Percentiles rank a stretch among this genome's conserved stretches.
These are phyloP conservation scores for Lotus japonicus DNA, from an alignment of 306 rosid species.

Conservation along the genomic window DNA sequence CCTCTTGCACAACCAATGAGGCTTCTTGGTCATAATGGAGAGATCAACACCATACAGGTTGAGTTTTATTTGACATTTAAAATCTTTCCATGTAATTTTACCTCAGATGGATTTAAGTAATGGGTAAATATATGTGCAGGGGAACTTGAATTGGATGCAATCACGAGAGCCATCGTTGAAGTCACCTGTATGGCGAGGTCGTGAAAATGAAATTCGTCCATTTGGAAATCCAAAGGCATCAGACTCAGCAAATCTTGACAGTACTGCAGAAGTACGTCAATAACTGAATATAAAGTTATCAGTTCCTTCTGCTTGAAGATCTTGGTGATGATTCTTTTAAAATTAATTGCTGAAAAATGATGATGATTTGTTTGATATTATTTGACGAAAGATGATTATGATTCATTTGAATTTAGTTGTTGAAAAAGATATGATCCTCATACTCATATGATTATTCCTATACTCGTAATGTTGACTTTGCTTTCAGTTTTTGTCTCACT, in stretches of 20 bases:
- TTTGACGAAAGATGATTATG: too few species aligned
- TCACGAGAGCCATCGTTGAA: constrained; percentile 86
- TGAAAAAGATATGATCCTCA: constrained; percentile 12
- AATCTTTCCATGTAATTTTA: constrained; percentile 12
- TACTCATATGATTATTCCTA: constrained; percentile 7
- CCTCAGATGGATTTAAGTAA: constrained; percentile 16
- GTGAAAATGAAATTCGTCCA: constrained; percentile 95
- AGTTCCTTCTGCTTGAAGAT: constrained; percentile 12
- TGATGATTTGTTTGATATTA: too few species aligned
- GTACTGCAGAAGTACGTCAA: constrained; percentile 86
- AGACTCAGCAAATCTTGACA: constrained; percentile 97
- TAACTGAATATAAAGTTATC: not conserved
- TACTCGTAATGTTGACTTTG: not conserved
- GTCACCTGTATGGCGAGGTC: constrained; percentile 92
- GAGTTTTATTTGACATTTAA: constrained; percentile 18
- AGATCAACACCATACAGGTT: constrained; percentile 98
- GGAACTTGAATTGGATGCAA: constrained; percentile 99
- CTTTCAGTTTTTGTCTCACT: not conserved
- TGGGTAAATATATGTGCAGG: constrained; percentile 43
- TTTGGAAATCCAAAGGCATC: constrained; percentile 90
- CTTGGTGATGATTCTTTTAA: constrained; percentile 10
- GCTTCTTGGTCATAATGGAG: constrained; percentile 97
- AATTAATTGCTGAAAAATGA: not conserved
- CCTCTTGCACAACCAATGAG: constrained; percentile 99
- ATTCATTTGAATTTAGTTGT: not conserved